Base-by-base conservation (phyloP, 192 early-diverging fungal genomes). In the Podila minutissima region DNA sequence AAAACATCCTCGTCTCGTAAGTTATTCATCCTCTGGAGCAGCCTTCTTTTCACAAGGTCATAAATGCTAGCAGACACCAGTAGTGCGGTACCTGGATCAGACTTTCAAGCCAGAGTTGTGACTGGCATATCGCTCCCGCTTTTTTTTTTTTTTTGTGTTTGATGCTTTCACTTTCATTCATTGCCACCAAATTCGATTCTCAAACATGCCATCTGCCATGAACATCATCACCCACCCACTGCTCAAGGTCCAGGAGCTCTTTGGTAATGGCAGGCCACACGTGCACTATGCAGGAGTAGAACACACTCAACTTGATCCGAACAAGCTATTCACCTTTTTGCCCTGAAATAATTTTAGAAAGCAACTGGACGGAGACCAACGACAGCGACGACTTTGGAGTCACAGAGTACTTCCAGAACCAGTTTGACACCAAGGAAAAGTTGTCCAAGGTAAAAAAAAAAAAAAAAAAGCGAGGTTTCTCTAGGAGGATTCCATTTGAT, bases 311-410 rank as follows among this genome's bases (percentile, higher is more conserved):
- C 35, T 46, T 46, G 41, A 17, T 46, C 15, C 4, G 11, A 17
- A 46, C 15, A 46, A 15, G 3, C 11, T 46, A 13, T 46, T 46
- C 41, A 46, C 15, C 41, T 46, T 37, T 37, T 46, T 46, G 15
- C 4, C 12, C 41, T 46, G 41, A 46, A 46, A 12, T n/a, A 3
- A 17, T 17, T 46, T 46, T 67, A 85, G 77, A 67, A 11, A 71
- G 66, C 57, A 69, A 85, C 70, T 78, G 70, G 74, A 74, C 73
- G 26, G 31, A 57, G 48, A 64, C 53, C 0, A 51, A 58, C 0
- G 69, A 71, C 13, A 37, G 64, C 7, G 37, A 67, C 33, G 71
- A 85, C 17, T 77, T 82, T 82, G 84, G 74, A 20, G 75, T 85
- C 7, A 48, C 71, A 22, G 65, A 66, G 60, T 64, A 78, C 31